Base-by-base conservation (phyloP, 257 asterid genomes). In the Rubia yunnanensis region DNA sequence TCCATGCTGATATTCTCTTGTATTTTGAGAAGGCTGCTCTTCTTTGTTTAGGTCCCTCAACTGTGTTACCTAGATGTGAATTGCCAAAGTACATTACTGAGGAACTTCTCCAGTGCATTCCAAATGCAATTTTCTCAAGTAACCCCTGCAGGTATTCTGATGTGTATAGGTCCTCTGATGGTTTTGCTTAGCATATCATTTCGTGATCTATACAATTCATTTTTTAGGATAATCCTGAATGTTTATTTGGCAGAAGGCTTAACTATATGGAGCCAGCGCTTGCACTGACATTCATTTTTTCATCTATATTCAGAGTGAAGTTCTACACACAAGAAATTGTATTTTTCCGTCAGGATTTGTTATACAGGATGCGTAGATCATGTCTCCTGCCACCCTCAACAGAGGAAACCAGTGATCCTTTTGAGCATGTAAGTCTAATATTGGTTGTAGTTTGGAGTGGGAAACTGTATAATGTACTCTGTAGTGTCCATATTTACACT, bases 291-390 rank as follows among this genome's bases (percentile, higher is more conserved):
- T 44, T 5, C 17, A 6, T 44, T 44, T 5, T 44, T 44, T 44
- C 22, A 14, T 44, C 52, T 17, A 15, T 44, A 44, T 44, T 58
- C 96, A 94, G 99, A 79, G 79, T 94, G 80, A 94, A 83, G 82
- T 89, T 81, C 76, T 94, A 84, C 56, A 88, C 95, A 23, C 95
- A 89, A 78, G 99, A 94, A 72, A 90, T 90, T 70, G 94, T 94
- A 70, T 86, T 94, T 75, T 82, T 94, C 79, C 97, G 97, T 35
- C 94, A 89, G 74, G 99, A 94, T 75, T 74, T 94, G 90, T 95
- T 94, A 41, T 89, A 94, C 73, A 87, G 86, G 81, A 89, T 89
- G 96, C 90, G 97, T 18, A 81, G 97, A 78, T 83, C 97, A 46
- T 89, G 96, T 67, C 81, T 94, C 75, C 79, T 94, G 78, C 89